Percentiles rank a stretch among this genome's conserved stretches.
phyloP scores from a whole-genome alignment of 164 flowering plant species.

The Liriodendron chinense region DNA sequence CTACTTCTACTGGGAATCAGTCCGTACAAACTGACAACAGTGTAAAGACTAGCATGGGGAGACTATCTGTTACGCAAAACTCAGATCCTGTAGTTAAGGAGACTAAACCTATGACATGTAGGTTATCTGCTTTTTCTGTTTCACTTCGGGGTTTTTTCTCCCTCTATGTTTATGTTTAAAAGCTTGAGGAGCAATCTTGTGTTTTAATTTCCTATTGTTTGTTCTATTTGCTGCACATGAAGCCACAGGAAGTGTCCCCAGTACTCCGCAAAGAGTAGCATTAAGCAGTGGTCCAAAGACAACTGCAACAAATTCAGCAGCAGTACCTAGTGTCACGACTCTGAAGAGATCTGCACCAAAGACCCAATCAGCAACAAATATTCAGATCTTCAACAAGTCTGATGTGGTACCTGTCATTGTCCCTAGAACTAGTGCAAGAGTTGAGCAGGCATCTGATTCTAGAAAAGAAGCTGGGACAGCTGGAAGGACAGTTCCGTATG shows the following conservation, averaged over 20 bases:
- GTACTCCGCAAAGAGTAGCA: slow-evolving; percentile 75
- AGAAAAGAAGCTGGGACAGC: slow-evolving; percentile 49
- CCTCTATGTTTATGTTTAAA: background rate
- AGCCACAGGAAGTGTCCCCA: slow-evolving; percentile 69
- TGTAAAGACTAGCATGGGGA: slow-evolving; percentile 54
- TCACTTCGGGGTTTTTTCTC: background rate
- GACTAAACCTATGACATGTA: slow-evolving; percentile 61
- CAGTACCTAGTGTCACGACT: slow-evolving; percentile 40
- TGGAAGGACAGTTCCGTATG: slow-evolving; percentile 52
- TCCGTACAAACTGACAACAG: slow-evolving; percentile 53
- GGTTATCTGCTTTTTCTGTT: slow-evolving; percentile 15
- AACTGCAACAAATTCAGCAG: slow-evolving; percentile 27
- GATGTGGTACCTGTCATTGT: slow-evolving; percentile 79
- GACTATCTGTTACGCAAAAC: slow-evolving; percentile 63
- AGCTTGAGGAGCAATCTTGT: background rate
- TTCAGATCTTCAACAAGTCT: slow-evolving; percentile 45
- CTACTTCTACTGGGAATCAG: slow-evolving; percentile 46
- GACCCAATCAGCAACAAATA: slow-evolving; percentile 43
- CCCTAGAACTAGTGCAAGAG: slow-evolving; percentile 15
- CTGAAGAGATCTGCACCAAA: slow-evolving; percentile 48
- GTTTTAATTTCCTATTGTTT: slow-evolving; percentile 8
- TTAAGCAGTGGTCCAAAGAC: slow-evolving; percentile 41
- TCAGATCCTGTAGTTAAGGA: slow-evolving; percentile 66
- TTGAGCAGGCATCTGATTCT: slow-evolving; percentile 44
- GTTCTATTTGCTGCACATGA: slow-evolving; percentile 22